phyloP scores from a whole-genome alignment of 495 filamentous ascomycete species.

The Pseudoneurospora amorphoporcata region DNA sequence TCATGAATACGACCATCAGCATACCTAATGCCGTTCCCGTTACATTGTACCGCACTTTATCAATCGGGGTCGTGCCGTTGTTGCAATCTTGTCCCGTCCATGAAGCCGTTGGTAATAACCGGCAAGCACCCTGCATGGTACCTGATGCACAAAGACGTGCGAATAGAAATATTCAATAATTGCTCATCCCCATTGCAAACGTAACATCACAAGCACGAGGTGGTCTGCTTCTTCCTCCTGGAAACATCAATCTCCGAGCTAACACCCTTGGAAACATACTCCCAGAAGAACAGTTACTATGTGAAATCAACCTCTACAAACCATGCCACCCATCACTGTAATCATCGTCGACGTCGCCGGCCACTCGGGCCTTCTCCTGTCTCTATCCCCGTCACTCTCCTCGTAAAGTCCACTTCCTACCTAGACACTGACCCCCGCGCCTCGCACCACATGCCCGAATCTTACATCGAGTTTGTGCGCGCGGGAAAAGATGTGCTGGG shows the following conservation, averaged over 20 bases:
- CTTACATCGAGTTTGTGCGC: slow-evolving; percentile 34
- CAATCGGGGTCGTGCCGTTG: background rate
- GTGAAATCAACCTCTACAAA: too few relatives aligned
- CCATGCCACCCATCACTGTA: slow-evolving; percentile 43
- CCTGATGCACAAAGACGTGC: background rate
- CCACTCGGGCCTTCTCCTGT: slow-evolving; percentile 45
- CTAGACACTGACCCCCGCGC: slow-evolving; percentile 48
- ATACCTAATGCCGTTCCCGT: background rate
- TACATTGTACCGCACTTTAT: background rate
- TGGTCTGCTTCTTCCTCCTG: background rate
- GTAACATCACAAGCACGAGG: background rate
- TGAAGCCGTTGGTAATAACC: background rate
- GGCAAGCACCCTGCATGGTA: background rate
- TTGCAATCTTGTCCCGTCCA: background rate
- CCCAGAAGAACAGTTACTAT: too few relatives aligned
- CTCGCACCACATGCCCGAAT: slow-evolving; percentile 38
- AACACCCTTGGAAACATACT: too few relatives aligned
- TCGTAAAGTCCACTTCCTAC: slow-evolving; percentile 38
- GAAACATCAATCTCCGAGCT: too few relatives aligned
- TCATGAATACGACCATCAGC: background rate
- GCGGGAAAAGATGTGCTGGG: slow-evolving; percentile 34
- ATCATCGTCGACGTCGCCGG: too few relatives aligned
- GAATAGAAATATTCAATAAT: background rate
- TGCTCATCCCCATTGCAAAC: background rate
- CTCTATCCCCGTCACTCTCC: slow-evolving; percentile 42